Percentiles rank a stretch among this genome's conserved stretches.
These are phyloP conservation scores for Penicillium sp. DNA, from an alignment of 2,329 filamentous ascomycete species.

Conservation along the genomic window DNA sequence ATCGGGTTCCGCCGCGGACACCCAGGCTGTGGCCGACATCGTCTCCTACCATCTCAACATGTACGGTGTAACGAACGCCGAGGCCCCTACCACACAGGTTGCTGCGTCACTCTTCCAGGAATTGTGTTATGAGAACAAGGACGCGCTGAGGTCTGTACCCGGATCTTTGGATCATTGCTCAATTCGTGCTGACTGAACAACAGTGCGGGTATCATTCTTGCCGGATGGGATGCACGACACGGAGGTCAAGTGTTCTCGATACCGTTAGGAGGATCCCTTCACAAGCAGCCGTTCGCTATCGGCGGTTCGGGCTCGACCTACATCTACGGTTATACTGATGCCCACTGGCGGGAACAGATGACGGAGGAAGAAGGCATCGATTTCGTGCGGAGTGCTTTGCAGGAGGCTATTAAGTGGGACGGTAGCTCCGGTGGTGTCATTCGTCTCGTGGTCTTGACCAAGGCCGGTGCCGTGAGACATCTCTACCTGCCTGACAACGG, in stretches of 20 bases:
- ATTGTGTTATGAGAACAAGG: conserved; percentile 97
- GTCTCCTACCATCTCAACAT: conserved; percentile 94
- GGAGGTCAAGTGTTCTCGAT: conserved; percentile 98
- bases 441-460: conserved; percentile 92
- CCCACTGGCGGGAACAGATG: conserved; percentile 94
- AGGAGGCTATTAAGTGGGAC: conserved; percentile 99
- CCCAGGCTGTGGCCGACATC: conserved; percentile 95
- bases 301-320: conserved; percentile 97
- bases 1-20: conserved; percentile 95
- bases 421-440: conserved; percentile 98
- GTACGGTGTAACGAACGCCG: conserved; percentile 86
- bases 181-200: neutral
- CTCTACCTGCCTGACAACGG: conserved; percentile 91
- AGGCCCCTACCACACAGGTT: conserved; percentile 88
- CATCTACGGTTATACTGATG: conserved; percentile 98
- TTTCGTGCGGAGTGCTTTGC: conserved; percentile 88
- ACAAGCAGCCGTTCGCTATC: conserved; percentile 96
- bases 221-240: conserved; percentile 93
- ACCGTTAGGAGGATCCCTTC: conserved; percentile 89
- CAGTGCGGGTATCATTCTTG: conserved; percentile 95
- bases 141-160: conserved; percentile 70
- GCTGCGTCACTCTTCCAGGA: conserved; percentile 97
- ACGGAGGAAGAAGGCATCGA: conserved; percentile 83
- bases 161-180: neutral
- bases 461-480: conserved; percentile 84